Conservation (phyloP, 1,284 basidiomycete species). For the Sanghuangporus baumii region DNA sequence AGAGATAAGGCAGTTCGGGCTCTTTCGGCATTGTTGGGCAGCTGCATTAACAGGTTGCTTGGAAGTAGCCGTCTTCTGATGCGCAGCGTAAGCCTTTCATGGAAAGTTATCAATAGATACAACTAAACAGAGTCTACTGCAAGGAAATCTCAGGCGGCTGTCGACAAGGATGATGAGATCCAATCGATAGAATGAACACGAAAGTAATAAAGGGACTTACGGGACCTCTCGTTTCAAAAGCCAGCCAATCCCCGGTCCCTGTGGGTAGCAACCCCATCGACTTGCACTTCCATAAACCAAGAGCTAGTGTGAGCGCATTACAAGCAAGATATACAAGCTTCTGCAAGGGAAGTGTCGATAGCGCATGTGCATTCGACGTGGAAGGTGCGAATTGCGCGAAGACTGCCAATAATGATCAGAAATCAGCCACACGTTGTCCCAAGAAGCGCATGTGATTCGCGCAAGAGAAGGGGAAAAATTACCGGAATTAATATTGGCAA, state of each 20-base stretch:
- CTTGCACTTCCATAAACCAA: slow-evolving; percentile 88
- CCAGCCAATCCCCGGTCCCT: slow-evolving; percentile 88
- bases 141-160: slow-evolving; percentile 21
- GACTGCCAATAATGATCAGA: slow-evolving; percentile 34
- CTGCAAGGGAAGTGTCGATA: slow-evolving; percentile 53
- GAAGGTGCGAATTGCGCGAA: slow-evolving; percentile 63
- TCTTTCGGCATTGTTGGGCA: too few relatives aligned
- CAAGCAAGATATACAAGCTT: slow-evolving; percentile 66
- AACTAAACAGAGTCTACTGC: not conserved
- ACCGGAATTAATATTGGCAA: slow-evolving; percentile 74
- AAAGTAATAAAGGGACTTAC: slow-evolving; percentile 39
- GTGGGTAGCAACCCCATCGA: slow-evolving; percentile 86
- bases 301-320: slow-evolving; percentile 67
- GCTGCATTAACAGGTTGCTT: too few relatives aligned
- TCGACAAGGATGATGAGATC: not conserved
- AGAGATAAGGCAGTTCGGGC: too few relatives aligned
- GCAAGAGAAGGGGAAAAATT: not conserved
- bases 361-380: slow-evolving; percentile 42
- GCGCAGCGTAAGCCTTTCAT: too few relatives aligned
- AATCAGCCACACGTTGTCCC: not conserved
- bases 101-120: too few relatives aligned
- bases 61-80: too few relatives aligned
- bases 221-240: slow-evolving; percentile 74
- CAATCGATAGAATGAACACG: not conserved
- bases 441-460: slow-evolving; percentile 23